These are phyloP conservation scores for Trametes sp. DNA, from an alignment of 1,284 basidiomycete species.

Conservation along the genomic window DNA sequence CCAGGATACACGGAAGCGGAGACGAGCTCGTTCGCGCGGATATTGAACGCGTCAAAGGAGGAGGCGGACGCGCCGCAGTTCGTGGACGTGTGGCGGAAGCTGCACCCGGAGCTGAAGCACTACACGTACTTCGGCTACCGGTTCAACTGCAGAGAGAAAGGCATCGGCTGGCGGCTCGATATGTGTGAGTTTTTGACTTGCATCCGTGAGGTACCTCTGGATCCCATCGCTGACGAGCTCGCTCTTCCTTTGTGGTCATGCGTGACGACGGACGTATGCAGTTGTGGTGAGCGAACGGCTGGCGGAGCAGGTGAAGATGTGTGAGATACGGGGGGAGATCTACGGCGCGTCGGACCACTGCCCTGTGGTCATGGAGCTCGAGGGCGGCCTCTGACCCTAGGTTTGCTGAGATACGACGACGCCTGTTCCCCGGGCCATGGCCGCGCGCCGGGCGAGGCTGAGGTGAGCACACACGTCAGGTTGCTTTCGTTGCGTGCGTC, in stretches of 20 bases:
- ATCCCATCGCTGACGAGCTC: not conserved
- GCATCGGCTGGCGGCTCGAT: constrained; percentile 89
- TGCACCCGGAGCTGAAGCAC: constrained; percentile 73
- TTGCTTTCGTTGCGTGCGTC: not conserved
- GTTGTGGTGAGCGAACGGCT: constrained; percentile 79
- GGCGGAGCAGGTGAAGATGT: constrained; percentile 68
- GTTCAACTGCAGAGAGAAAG: constrained; percentile 82
- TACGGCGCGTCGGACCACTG: constrained; percentile 89
- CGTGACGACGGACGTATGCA: constrained; percentile 37
- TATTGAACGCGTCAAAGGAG: constrained; percentile 52
- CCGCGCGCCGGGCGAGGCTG: constrained; percentile 2
- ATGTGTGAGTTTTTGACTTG: constrained; percentile 64
- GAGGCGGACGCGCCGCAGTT: constrained; percentile 54
- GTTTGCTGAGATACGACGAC: not conserved
- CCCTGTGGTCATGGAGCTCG: constrained; percentile 79
- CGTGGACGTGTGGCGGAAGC: constrained; percentile 82
- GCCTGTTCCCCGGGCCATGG: constrained; percentile 1
- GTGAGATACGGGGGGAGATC: constrained; percentile 84
- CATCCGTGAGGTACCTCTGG: not conserved
- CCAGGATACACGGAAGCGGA: constrained; percentile 85
- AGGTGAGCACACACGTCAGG: constrained; percentile 21
- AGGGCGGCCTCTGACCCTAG: constrained; percentile 31
- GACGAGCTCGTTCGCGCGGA: constrained; percentile 71
- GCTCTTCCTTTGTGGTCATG: not conserved
- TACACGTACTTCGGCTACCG: constrained; percentile 90